These are phyloP conservation scores for Eucalyptus microcorys DNA, from an alignment of 345 rosid species.

Conservation along the genomic window DNA sequence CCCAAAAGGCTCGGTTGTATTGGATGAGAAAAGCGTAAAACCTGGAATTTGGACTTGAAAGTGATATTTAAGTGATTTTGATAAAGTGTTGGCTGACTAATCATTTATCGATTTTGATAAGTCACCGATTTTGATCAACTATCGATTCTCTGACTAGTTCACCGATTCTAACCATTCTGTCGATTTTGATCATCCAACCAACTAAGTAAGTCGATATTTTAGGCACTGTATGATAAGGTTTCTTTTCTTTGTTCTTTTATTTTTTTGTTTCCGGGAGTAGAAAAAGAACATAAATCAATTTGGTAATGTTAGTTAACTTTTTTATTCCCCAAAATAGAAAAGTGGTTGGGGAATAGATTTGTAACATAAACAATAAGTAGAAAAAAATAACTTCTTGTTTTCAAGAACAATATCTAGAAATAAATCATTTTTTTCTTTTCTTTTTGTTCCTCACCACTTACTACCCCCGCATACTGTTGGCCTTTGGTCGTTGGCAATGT, in stretches of 20 bases:
- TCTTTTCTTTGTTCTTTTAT: too few species aligned
- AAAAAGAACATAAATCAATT: too few species aligned
- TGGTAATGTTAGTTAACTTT: too few species aligned
- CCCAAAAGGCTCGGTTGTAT: neutral
- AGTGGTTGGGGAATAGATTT: accelerated
- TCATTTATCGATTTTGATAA: neutral
- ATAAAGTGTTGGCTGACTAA: neutral
- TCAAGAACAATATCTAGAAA: too few species aligned
- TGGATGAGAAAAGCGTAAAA: neutral
- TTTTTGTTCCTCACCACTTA: too few species aligned
- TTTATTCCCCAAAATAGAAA: too few species aligned
- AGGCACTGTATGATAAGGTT: too few species aligned
- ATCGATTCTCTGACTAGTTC: neutral
- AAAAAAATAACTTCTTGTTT: too few species aligned
- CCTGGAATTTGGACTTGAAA: neutral
- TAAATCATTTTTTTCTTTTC: too few species aligned
- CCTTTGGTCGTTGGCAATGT: too few species aligned
- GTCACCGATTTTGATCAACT: neutral
- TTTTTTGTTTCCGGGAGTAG: too few species aligned
- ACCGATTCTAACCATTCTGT: neutral
- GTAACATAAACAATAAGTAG: accelerated
- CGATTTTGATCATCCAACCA: neutral
- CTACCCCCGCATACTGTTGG: accelerated
- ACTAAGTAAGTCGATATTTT: too few species aligned
- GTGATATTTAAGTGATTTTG: neutral